A percentile compares a stretch with the other conserved stretches of the same genome.
Conservation (phyloP, 2,329 filamentous ascomycete genomes). For the Verticillium longisporum region DNA sequence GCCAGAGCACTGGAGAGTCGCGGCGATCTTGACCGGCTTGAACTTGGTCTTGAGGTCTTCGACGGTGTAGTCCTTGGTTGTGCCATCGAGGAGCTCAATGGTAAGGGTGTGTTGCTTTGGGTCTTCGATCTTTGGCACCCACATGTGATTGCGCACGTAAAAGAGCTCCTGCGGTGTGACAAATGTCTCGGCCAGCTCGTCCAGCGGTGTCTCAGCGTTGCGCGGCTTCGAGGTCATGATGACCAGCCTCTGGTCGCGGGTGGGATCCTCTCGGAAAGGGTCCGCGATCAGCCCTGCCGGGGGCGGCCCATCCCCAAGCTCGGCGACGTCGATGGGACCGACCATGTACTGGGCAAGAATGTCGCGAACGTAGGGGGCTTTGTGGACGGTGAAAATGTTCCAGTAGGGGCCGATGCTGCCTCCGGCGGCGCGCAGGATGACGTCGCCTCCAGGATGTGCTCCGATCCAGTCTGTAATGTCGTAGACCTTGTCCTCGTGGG, state of each 20-base stretch:
- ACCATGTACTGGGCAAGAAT: slow-evolving; percentile 60
- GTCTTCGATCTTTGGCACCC: slow-evolving; percentile 45
- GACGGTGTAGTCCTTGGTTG: slow-evolving; percentile 44
- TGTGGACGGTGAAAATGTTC: slow-evolving; percentile 65
- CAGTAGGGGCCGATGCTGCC: slow-evolving; percentile 61
- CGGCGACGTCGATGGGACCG: slow-evolving; percentile 50
- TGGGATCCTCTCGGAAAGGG: slow-evolving; percentile 49
- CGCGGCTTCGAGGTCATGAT: slow-evolving; percentile 48
- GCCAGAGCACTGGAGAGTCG: slow-evolving; percentile 53
- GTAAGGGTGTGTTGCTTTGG: slow-evolving; percentile 37
- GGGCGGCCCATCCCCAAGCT: slow-evolving; percentile 52
- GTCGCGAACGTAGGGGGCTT: slow-evolving; percentile 56
- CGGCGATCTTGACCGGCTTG: slow-evolving; percentile 41
- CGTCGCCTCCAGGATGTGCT: slow-evolving; percentile 60
- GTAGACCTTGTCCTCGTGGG: slow-evolving; percentile 58
- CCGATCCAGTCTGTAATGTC: slow-evolving; percentile 64
- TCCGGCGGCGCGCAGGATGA: slow-evolving; percentile 60
- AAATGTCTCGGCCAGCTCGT: slow-evolving; percentile 40
- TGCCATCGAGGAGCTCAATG: slow-evolving; percentile 49
- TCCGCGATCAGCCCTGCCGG: slow-evolving; percentile 50
- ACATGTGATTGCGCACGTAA: slow-evolving; percentile 51
- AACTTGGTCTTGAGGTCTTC: slow-evolving; percentile 47
- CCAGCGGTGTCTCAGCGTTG: slow-evolving; percentile 53
- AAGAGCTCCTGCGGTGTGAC: slow-evolving; percentile 38
- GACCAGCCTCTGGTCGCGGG: slow-evolving; percentile 42